Evolutionary conservation across 2,329 filamentous ascomycete genomes (phyloP).

Genomic region (Colletotrichum agaves): DNA sequence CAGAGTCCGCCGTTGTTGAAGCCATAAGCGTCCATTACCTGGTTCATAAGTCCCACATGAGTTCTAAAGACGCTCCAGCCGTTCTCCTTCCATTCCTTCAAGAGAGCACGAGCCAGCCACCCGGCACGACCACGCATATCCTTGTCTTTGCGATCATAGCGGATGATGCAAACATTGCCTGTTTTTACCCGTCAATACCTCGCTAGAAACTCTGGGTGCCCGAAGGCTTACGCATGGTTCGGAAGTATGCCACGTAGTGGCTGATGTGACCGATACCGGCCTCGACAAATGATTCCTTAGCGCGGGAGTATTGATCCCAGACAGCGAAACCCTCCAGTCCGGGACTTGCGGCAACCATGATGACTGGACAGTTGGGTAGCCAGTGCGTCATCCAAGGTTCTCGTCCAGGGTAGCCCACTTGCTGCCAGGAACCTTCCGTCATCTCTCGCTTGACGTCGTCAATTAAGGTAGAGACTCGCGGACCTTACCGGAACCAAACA

Average conservation of each 20-base stretch:
- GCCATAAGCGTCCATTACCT: constrained; percentile 56
- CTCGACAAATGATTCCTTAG: constrained; percentile 20
- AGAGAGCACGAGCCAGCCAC: constrained; percentile 46
- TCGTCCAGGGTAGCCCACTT: constrained; percentile 31
- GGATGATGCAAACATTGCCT: constrained; percentile 62
- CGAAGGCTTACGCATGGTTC: constrained; percentile 20
- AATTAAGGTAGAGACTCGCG: constrained; percentile 25
- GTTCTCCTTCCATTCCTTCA: constrained; percentile 52
- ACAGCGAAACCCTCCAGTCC: constrained; percentile 18
- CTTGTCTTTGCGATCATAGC: constrained; percentile 56
- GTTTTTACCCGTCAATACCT: neutral
- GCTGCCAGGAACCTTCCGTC: constrained; percentile 24
- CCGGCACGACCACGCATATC: constrained; percentile 48
- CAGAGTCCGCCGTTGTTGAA: constrained; percentile 55
- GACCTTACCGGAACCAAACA: constrained; percentile 26
- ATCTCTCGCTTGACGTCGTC: constrained; percentile 21
- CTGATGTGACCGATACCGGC: constrained; percentile 32
- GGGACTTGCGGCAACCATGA: constrained; percentile 25
- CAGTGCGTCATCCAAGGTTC: constrained; percentile 30
- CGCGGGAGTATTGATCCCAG: constrained; percentile 25
- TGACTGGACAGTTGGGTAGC: constrained; percentile 28
- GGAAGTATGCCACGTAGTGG: constrained; percentile 29
- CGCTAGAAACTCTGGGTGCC: accelerated
- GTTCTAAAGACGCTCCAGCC: constrained; percentile 60
- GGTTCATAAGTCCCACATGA: constrained; percentile 57